Base-by-base conservation (phyloP, 2,329 filamentous ascomycete species). In the Nigrospora oryzae region DNA sequence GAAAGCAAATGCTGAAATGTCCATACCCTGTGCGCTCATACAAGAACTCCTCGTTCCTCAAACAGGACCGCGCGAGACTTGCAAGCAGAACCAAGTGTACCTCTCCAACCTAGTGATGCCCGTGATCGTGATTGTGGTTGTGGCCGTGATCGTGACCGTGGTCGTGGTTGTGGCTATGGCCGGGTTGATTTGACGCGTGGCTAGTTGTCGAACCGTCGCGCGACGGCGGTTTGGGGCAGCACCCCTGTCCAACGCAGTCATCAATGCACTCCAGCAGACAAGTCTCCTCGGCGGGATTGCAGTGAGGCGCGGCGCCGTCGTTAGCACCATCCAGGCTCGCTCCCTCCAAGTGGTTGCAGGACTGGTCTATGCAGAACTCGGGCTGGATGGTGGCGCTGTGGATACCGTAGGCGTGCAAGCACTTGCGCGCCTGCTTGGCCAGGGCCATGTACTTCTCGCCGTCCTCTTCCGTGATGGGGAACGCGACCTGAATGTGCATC, bases 351-450 rank as follows among this genome's bases (percentile, higher is more conserved):
- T 68, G 66, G 45, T 57, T 60, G 50, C 71, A 73, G 42, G 64
- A 62, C 36, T 66, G 58, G 51, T 79, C 77, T 23, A 79, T 63
- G 50, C 78, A 81, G 54, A 83, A 98, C 64, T 98, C 93, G 6
- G 93, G 93, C 65, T 98, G 93, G 55, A 98, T 97, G 12, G 93
- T 98, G 33, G 89, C 91, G 34, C 87, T 94, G 69, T 98, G 93
- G 52, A 98, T 97, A 45, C 93, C 91, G 56, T 95, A 96, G 33
- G 81, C 90, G 64, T 98, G 93, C 3, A 98, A 80, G 58, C 93
- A 98, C 58, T 83, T 83, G 40, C 90, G 79, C 15, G 94, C 86
- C 46, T 85, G 82, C 47, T 81, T 81, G 16, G 91, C 89, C 35
- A 98, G 77, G 51, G 83, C 77, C 91, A 98, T 98, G 68, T 97